Evolutionary conservation across 1,284 basidiomycete species (phyloP).

Genomic region (Marasmius sp.): DNA sequence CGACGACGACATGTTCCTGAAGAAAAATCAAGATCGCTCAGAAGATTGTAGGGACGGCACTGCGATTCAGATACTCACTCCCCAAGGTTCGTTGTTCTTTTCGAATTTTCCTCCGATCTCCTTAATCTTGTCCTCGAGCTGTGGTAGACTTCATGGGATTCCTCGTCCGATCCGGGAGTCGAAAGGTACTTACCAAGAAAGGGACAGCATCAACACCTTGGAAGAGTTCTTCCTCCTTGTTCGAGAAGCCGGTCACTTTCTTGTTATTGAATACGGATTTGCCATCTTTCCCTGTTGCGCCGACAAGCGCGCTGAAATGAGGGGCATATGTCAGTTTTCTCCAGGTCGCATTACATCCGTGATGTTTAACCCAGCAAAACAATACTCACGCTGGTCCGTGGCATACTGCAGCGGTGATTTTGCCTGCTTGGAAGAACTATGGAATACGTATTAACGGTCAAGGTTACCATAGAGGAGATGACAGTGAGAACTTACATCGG

Average conservation of each 20-base stretch:
- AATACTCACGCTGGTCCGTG: conserved; percentile 62
- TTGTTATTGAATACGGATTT: conserved; percentile 67
- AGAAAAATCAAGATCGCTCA: neutral
- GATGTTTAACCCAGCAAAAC: too few species aligned
- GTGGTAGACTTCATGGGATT: conserved; percentile 7
- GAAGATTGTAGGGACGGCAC: neutral
- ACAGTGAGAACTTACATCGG: conserved; percentile 41
- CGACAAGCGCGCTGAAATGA: conserved; percentile 52
- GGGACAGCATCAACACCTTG: conserved; percentile 37
- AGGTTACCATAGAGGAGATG: neutral
- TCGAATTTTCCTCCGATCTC: conserved; percentile 66
- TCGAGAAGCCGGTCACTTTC: conserved; percentile 67
- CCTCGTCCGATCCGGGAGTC: neutral
- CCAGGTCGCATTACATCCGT: too few species aligned
- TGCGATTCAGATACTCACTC: conserved; percentile 34
- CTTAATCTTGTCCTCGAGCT: conserved; percentile 62
- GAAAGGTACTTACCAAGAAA: neutral
- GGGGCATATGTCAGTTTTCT: too few species aligned
- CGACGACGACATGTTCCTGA: conserved; percentile 42
- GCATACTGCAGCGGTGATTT: conserved; percentile 70
- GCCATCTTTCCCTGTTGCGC: conserved; percentile 51
- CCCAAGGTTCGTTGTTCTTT: conserved; percentile 59
- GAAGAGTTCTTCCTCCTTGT: conserved; percentile 62
- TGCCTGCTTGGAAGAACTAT: conserved; percentile 60
- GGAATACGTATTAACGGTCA: neutral